These are phyloP conservation scores for Wallemia ichthyophaga DNA, from an alignment of 1,284 basidiomycete genomes.

Conservation along the genomic window DNA sequence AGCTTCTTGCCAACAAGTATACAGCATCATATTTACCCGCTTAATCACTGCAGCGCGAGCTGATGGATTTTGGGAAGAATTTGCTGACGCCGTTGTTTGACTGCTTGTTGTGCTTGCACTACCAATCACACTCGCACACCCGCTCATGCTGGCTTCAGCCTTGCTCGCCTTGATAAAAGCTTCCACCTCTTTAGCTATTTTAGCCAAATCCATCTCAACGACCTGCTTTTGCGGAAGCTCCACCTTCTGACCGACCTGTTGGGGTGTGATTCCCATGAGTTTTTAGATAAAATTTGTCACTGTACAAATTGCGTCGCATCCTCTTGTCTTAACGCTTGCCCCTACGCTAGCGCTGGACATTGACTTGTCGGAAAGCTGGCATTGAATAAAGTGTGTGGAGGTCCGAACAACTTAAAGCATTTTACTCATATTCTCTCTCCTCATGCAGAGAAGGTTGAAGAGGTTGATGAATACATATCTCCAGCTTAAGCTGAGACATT, in stretches of 20 bases:
- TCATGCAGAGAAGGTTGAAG: neutral
- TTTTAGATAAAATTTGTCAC: conserved; percentile 60
- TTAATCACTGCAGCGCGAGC: conserved; percentile 12
- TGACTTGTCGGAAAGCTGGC: neutral
- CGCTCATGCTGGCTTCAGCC: neutral
- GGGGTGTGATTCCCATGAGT: conserved; percentile 46
- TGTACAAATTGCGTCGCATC: conserved; percentile 47
- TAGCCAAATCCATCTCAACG: conserved; percentile 31
- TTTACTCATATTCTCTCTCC: neutral
- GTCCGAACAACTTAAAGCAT: neutral
- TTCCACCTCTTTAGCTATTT: conserved; percentile 11
- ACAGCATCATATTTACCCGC: conserved; percentile 94
- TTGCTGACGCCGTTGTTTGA: neutral
- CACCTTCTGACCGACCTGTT: conserved; percentile 55
- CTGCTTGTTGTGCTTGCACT: too few relatives aligned
- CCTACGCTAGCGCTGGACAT: neutral
- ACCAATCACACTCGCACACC: too few relatives aligned
- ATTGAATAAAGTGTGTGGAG: neutral
- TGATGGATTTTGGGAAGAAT: neutral
- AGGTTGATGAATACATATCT: neutral
- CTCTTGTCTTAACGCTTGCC: conserved; percentile 24
- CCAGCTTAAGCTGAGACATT: neutral
- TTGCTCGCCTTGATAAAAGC: conserved; percentile 4
- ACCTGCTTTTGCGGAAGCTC: conserved; percentile 38
- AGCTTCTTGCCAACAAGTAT: conserved; percentile 58